Conservation (phyloP, 345 rosid genomes). For the Arabis alpina region DNA sequence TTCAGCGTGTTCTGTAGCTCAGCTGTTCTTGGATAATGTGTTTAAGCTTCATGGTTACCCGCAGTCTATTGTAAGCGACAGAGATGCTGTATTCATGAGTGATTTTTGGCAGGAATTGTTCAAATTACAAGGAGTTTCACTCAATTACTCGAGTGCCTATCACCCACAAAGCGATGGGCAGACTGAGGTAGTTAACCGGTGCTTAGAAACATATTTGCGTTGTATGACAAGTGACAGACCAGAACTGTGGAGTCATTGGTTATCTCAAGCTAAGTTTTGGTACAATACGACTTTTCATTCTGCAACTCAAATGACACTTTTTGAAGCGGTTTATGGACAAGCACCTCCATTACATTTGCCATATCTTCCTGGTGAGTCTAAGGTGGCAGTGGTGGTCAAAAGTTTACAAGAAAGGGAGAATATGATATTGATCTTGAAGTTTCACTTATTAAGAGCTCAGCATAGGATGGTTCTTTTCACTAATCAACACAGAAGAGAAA, state of each 20-base stretch:
- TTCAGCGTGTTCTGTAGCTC: too few species aligned
- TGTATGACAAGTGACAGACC: background rate
- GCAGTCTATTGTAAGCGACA: background rate
- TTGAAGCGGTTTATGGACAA: background rate
- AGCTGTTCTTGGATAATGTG: too few species aligned
- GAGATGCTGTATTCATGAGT: background rate
- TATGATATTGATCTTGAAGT: background rate
- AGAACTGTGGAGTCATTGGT: background rate
- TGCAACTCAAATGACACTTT: background rate
- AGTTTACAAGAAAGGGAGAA: background rate
- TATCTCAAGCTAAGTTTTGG: background rate
- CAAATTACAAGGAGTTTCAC: background rate
- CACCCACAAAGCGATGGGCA: background rate
- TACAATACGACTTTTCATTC: background rate
- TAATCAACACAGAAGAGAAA: too few species aligned
- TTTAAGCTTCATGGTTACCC: too few species aligned
- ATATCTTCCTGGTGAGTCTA: background rate
- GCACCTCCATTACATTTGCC: background rate
- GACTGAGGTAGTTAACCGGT: background rate
- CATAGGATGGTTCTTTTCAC: background rate
- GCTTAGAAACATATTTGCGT: background rate
- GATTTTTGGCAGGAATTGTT: background rate
- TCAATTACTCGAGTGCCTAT: background rate
- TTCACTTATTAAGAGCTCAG: background rate
- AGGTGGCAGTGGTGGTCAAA: background rate